A percentile compares a stretch with the other conserved stretches of the same genome.
phyloP scores from a whole-genome alignment of 2,329 filamentous ascomycete genomes.

The Fusarium sp. region DNA sequence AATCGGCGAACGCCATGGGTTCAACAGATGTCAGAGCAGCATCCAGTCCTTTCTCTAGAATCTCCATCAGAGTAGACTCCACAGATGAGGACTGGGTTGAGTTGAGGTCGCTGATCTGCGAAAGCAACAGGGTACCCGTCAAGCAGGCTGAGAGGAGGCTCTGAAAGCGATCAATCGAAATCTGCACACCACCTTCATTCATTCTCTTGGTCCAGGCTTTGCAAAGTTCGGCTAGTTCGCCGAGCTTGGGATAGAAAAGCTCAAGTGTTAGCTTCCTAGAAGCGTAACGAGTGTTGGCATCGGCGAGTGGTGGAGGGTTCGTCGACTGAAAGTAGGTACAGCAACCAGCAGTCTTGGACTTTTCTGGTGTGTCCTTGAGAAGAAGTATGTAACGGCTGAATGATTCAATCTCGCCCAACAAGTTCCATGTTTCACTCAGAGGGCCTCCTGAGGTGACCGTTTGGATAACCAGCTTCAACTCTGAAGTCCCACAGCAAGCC shows the following conservation, averaged over 20 bases:
- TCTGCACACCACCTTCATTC: conserved; percentile 59
- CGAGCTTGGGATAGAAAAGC: conserved; percentile 64
- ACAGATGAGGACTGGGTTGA: conserved; percentile 62
- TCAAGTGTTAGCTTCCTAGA: conserved; percentile 66
- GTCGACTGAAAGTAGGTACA: conserved; percentile 9
- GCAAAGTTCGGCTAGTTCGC: conserved; percentile 61
- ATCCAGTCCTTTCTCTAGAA: conserved; percentile 56
- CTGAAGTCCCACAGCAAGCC: conserved; percentile 70
- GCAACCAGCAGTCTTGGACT: not conserved
- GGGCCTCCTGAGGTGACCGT: conserved; percentile 59
- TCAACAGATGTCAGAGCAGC: conserved; percentile 59
- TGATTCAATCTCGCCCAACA: conserved; percentile 55
- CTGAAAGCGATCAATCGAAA: conserved; percentile 65
- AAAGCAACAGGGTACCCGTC: conserved; percentile 58
- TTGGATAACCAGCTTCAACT: conserved; percentile 46
- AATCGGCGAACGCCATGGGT: conserved; percentile 58
- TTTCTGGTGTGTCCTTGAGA: conserved; percentile 50
- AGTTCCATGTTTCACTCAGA: conserved; percentile 61
- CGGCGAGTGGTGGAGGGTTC: conserved; percentile 39
- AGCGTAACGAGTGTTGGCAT: conserved; percentile 51
- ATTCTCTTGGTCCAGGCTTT: conserved; percentile 60
- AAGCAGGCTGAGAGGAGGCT: conserved; percentile 64
- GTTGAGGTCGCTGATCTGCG: conserved; percentile 60
- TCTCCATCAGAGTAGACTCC: conserved; percentile 55
- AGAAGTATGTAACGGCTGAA: conserved; percentile 68